Evolutionary conservation across 2,329 filamentous ascomycete species (phyloP), one percentile per base, ranked within the genome.

Genomic region (Cyphellophora attinorum): DNA sequence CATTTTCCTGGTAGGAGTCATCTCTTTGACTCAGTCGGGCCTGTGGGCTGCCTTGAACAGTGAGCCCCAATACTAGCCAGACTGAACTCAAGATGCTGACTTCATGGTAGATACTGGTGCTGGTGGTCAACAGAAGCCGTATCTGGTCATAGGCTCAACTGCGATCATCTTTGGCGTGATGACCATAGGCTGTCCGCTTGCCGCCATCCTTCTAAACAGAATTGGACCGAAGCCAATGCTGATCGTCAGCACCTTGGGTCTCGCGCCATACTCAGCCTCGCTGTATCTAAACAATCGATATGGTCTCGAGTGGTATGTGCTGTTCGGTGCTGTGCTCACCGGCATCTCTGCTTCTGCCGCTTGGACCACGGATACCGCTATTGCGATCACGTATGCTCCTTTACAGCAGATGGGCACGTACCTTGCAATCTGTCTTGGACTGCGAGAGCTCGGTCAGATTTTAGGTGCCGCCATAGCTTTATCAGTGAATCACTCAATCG

Each of bases 391-490:
- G 2, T 67, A 67, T 33, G 60, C 60, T 4, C 59, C 62, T 12
- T 50, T 62, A 18, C 51, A 62, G 31, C 58, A 67, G 34, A 54
- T 64, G 18, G 64, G 64, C 35, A 49, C 41, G 5, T 50, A 47
- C 6, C 58, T 62, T 21, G 65, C 64, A 3, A 70, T 70, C 29
- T 71, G 67, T 67, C 61, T 72, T 3, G 64, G 65, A 10, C 59
- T 71, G 3, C 60, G 66, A 4, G 64, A 70, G 37, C 56, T 70
- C 3, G 68, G 68, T 1, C 67, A 69, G 34, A 57, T 72, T 11
- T 64, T 72, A 34, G 67, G 67, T 2, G 57, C 62, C 2, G 62
- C 66, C 0, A 69, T 71, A 18, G 64, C 68, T 19, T 57, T 71
- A 0, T 64, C 61, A 0, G 54, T 71, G 8, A 71, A 70, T 28